Evolutionary conservation across 73 alveolate species (phyloP).

Genomic region (Uronychia binucleata): DNA sequence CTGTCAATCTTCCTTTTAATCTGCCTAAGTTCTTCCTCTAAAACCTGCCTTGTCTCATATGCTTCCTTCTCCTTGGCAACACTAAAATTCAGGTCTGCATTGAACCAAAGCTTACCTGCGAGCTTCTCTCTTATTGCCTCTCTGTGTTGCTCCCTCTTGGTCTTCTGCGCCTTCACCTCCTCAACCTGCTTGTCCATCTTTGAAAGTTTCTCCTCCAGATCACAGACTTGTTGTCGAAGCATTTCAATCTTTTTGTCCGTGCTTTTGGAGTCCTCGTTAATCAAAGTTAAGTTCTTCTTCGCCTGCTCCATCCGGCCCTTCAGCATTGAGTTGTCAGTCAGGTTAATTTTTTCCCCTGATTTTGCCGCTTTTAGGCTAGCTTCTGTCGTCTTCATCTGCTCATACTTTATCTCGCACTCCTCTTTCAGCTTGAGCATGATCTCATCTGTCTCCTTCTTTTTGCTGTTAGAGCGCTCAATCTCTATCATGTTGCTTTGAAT

Average conservation of each 20-base stretch:
- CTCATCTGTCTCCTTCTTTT: neutral
- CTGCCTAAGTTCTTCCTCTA: slow-evolving; percentile 2
- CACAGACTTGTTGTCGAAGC: neutral
- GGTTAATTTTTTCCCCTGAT: neutral
- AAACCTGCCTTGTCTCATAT: neutral
- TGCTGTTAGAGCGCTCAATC: neutral
- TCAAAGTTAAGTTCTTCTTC: neutral
- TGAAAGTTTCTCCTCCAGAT: neutral
- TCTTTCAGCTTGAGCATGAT: neutral
- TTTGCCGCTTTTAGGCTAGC: neutral
- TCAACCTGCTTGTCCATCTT: neutral
- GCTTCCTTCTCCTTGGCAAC: neutral
- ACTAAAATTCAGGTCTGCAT: neutral
- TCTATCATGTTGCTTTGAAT: neutral
- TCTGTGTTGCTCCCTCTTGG: neutral
- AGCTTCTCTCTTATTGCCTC: neutral
- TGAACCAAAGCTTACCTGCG: neutral
- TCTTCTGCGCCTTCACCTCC: neutral
- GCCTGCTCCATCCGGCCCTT: neutral
- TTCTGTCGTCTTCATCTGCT: neutral
- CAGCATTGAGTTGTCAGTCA: neutral
- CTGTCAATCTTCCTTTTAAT: neutral
- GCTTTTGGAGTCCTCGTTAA: neutral
- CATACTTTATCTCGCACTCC: slow-evolving; percentile 1
- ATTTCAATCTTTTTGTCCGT: neutral